Conservation (phyloP, 306 rosid species). For the Mucuna pruriens region DNA sequence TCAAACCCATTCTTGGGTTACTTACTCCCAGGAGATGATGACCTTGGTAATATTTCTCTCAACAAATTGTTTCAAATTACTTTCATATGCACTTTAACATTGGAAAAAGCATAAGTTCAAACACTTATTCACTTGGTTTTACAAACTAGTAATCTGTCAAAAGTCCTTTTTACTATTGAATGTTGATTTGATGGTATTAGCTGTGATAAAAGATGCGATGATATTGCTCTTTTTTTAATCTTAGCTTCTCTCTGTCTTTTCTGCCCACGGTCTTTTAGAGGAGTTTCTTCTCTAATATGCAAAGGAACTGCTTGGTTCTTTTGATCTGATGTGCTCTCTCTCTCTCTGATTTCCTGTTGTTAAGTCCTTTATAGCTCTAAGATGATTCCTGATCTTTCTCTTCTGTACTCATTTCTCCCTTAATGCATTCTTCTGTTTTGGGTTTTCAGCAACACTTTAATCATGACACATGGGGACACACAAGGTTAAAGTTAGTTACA, state of each 20-base stretch:
- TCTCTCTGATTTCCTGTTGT: background rate
- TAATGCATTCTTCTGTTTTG: background rate
- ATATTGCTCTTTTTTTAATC: background rate
- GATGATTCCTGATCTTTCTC: background rate
- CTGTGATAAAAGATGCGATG: conserved; percentile 10
- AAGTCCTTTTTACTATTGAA: conserved; percentile 1
- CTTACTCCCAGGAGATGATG: background rate
- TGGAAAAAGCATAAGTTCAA: background rate
- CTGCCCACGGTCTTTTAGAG: background rate
- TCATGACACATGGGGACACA: background rate
- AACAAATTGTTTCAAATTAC: background rate
- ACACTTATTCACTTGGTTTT: background rate
- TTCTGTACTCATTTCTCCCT: background rate
- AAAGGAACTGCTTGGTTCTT: background rate
- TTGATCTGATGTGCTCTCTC: background rate
- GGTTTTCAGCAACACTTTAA: background rate
- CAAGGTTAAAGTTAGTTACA: background rate
- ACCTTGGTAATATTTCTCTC: conserved; percentile 12
- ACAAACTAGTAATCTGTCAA: background rate
- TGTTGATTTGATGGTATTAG: background rate
- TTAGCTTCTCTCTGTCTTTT: background rate
- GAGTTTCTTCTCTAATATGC: conserved; percentile 9
- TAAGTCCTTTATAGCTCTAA: background rate
- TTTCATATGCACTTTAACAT: background rate
- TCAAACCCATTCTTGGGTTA: conserved; percentile 8